Evolutionary conservation across 2,329 filamentous ascomycete genomes (phyloP), one percentile per base, ranked within the genome.

Genomic region (Epicoccum sorghinum): DNA sequence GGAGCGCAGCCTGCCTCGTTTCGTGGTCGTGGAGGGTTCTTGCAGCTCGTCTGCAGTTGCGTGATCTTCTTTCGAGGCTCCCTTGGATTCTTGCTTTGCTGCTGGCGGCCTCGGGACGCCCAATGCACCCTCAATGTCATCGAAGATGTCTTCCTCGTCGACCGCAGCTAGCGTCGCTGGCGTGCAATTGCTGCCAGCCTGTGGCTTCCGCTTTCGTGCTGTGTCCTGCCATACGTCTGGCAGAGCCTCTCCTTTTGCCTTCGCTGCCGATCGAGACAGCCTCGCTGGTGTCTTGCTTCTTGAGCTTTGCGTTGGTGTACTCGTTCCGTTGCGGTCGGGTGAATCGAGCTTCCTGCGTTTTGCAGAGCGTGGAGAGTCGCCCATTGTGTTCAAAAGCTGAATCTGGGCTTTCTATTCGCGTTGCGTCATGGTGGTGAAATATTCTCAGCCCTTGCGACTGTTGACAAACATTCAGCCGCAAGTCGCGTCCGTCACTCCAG

Each of bases 111-210:
- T 40, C n/a, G 51, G 25, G 7, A 71, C 71, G 36, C 73, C 59
- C 48, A 77, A 60, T 7, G 75, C 77, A 27, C 76, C 75, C 40
- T 78, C 77, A 32, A 79, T 75, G 47, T 79, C 76, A 52, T 78
- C 76, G 57, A 77, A 78, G 12, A 78, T 58, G 44, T 77, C 75
- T 27, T 69, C 61, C 6, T 71, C 60, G 22, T 66, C 55, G 37
- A 43, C 23, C 8, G 14, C 48, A 22, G 35, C 48, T 36, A 40
- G 39, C 36, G 50, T 58, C 4, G 48, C 52, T 32, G 52, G 39
- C 38, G 52, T 57, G 42, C 59, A 58, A 10, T 60, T 62, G 27
- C 42, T 42, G 33, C 48, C 39, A 27, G 51, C 55, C 42, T 60
- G 64, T 4, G 53, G 18, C 43, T 42, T 55, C 10, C 41, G 52